A percentile compares a stretch with the other conserved stretches of the same genome.
Conservation (phyloP, 2,329 filamentous ascomycete genomes). For the Fusarium protoensiforme region DNA sequence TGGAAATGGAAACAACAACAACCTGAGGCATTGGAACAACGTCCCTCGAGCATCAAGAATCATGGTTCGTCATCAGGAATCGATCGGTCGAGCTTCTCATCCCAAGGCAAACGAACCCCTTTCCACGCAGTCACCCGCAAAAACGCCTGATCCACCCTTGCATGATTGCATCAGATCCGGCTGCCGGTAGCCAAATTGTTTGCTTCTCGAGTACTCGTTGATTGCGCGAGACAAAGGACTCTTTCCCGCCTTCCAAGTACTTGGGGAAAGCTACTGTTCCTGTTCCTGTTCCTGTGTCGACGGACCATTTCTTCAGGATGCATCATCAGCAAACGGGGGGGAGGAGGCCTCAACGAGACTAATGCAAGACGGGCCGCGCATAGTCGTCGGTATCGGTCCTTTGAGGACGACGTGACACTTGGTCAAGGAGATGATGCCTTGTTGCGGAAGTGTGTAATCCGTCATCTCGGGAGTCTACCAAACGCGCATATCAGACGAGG, state of each 20-base stretch:
- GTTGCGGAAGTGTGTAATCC: slow-evolving; percentile 33
- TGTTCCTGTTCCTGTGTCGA: background rate
- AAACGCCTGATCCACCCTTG: background rate
- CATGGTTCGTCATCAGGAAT: background rate
- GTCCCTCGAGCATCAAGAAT: background rate
- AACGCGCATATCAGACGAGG: background rate
- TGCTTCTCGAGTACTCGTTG: slow-evolving; percentile 4
- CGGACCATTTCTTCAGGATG: background rate
- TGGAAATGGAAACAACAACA: background rate
- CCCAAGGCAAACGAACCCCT: background rate
- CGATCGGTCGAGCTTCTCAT: background rate
- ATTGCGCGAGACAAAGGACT: slow-evolving; percentile 7
- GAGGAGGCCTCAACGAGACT: background rate
- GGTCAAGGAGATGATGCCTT: slow-evolving; percentile 26
- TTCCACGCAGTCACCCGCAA: background rate
- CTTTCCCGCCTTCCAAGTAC: background rate
- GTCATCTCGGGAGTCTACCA: slow-evolving; percentile 14
- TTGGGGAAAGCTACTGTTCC: background rate
- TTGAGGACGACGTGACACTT: slow-evolving; percentile 25
- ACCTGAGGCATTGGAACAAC: background rate
- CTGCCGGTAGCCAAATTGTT: background rate
- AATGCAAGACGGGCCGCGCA: slow-evolving; percentile 10
- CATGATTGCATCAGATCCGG: slow-evolving; percentile 1
- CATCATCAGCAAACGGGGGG: background rate
- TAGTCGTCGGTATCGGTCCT: slow-evolving; percentile 27